Evolutionary conservation across 169 alveolate genomes (phyloP), one percentile per base, ranked within the genome.

Genomic region (Cyclospora cayetanensis): DNA sequence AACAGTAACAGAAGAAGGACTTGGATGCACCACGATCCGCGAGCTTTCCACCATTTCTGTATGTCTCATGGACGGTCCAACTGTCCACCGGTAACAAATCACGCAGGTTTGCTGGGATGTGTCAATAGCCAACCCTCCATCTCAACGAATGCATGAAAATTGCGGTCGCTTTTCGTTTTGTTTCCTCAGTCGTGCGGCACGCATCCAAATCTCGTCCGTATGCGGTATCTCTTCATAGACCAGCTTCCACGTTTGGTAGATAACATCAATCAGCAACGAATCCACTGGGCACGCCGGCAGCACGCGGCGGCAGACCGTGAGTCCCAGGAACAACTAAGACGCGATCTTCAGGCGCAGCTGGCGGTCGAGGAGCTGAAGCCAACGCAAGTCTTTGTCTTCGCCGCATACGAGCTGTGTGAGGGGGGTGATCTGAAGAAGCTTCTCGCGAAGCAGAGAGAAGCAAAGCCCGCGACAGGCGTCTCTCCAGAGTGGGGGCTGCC

Each of bases 1-100:
- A 46, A 96, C 96, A n/a, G 95, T 96, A 53, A 94, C 96, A 95
- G 97, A 97, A 29, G 98, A 97, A 77, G 98, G 98, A 5, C 87
- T 97, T 84, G 95, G 97, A 31, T 95, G 98, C 52, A 97, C 98
- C 2, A 96, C 98, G 0, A 93, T 97, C 22, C 88, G 98, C 66
- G 98, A 97, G 92, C 94, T 97, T 22, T 95, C 97, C 46, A 94
- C 96, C 63, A 94, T 97, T 91, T 95, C 96, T 91, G 97, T 95
- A 70, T 37, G 92, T n/a, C n/a, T n/a, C n/a, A n/a, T n/a, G n/a
- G n/a, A n/a, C n/a, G n/a, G n/a, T n/a, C n/a, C n/a, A n/a, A n/a
- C n/a, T n/a, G n/a, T n/a, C n/a, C n/a, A n/a, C n/a, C n/a, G n/a
- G n/a, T n/a, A n/a, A n/a, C n/a, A n/a, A n/a, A n/a, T n/a, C n/a